Conservation (phyloP, 495 filamentous ascomycete species). For the Neurospora sp. region DNA sequence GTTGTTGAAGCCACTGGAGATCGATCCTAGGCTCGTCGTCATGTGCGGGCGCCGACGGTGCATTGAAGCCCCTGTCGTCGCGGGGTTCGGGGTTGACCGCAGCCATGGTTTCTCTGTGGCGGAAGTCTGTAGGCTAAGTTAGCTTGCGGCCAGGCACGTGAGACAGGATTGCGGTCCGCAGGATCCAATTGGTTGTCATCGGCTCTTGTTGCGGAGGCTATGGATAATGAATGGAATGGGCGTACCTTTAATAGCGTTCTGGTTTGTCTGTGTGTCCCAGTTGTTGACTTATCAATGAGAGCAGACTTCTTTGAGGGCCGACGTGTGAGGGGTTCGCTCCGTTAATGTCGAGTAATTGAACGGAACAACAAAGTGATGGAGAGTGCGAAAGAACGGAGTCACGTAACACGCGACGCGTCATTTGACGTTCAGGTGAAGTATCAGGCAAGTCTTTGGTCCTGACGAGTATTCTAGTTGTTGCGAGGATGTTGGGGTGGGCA, state of each 20-base stretch:
- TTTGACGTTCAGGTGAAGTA: not conserved
- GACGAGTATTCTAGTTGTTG: not conserved
- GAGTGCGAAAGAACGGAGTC: not conserved
- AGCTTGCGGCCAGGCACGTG: not conserved
- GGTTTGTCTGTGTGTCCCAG: not conserved
- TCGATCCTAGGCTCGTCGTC: not conserved
- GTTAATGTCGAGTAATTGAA: not conserved
- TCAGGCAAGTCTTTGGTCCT: not conserved
- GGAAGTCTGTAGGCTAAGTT: not conserved
- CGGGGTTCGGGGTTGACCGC: not conserved
- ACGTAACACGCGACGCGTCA: not conserved
- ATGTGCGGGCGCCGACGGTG: not conserved
- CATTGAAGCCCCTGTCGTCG: not conserved
- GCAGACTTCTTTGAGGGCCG: not conserved
- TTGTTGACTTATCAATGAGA: not conserved
- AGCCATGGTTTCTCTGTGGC: not conserved
- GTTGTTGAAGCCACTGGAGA: slow-evolving; percentile 10
- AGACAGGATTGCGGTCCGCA: not conserved
- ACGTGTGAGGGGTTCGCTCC: not conserved
- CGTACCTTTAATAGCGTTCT: not conserved
- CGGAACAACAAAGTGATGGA: not conserved
- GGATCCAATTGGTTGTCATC: not conserved
- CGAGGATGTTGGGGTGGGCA: not conserved
- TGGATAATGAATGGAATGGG: not conserved
- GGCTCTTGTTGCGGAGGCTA: not conserved